Evolutionary conservation across 306 rosid species (phyloP), one percentile per base, ranked within the genome.

Genomic region (Quercus bicolor): DNA sequence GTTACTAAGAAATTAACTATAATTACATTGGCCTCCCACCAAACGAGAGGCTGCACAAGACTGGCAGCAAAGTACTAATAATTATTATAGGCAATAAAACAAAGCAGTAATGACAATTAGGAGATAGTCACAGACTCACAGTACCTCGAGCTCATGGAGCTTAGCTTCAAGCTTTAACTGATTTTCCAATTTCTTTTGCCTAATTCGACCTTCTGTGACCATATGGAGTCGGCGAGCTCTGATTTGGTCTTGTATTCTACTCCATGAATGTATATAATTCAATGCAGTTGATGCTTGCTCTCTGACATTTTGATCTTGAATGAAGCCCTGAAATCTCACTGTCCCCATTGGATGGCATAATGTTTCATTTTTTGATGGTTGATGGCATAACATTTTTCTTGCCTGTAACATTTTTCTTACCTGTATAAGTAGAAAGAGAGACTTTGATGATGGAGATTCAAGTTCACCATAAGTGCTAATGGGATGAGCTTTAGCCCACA

Each of bases 101-200:
- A 52, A 52, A 76, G 52, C 9, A 18, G 31, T 4, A 12, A 73
- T 60, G 45, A 18, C 68, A 34, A 55, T 45, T 4, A 78, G 10
- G 64, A 48, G 51, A 9, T 64, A 19, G 70, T 52, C 40, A 72
- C 23, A 55, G 26, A 62, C 33, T 10, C 48, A 29, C 3, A 53
- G 13, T 82, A 87, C 97, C 96, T 93, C 98, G 2, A 93, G 81
- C 56, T 93, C 92, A 5, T 91, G 92, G 82, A 91, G 82, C 85
- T 88, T 93, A 6, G 91, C 90, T 43, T 93, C 98, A 33, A 88
- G 87, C 74, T 91, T 91, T 51, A 88, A 78, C 84, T 87, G 97
- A 80, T 77, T 88, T 79, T 93, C 94, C 56, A 81, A 72, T 69
- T 68, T 89, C 89, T 80, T 91, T 75, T 87, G 88, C 88, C 68